A percentile compares a stretch with the other conserved stretches of the same genome.
Conservation (phyloP, 1,139 yeast species). For the Scheffersomyces quercinus region DNA sequence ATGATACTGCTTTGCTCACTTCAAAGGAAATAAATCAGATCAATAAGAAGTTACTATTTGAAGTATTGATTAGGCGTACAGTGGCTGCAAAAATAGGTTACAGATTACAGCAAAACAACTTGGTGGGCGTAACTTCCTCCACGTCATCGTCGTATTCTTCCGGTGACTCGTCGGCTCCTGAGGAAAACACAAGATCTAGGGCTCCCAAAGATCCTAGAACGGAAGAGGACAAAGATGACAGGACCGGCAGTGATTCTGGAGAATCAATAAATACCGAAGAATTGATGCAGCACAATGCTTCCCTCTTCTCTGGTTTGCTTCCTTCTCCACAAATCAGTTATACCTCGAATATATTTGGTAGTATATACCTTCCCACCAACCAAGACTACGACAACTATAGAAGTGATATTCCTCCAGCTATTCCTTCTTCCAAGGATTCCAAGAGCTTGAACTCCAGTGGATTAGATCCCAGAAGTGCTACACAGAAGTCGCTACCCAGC, state of each 20-base stretch:
- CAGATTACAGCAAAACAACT: conserved; percentile 25
- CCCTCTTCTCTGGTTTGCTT: conserved; percentile 32
- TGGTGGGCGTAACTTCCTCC: conserved; percentile 4
- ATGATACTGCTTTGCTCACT: conserved; percentile 24
- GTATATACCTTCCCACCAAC: conserved; percentile 8
- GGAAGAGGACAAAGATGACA: background rate
- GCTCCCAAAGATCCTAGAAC: background rate
- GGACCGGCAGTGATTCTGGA: conserved; percentile 1
- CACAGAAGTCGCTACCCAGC: background rate
- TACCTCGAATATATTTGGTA: conserved; percentile 31
- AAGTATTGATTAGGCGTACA: conserved; percentile 41
- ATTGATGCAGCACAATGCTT: conserved; percentile 33
- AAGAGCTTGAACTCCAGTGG: background rate
- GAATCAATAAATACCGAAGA: conserved; percentile 33
- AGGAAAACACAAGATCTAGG: background rate
- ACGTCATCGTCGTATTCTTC: conserved; percentile 4
- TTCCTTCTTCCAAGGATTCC: background rate
- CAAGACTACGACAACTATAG: too few species aligned
- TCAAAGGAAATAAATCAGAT: conserved; percentile 28
- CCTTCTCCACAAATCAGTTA: conserved; percentile 45
- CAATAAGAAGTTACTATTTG: conserved; percentile 36
- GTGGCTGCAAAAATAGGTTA: conserved; percentile 46
- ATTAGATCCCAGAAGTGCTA: background rate
- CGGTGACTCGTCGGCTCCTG: conserved; percentile 1
- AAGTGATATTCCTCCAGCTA: background rate